Evolutionary conservation across 2,329 filamentous ascomycete genomes (phyloP).

Genomic region (Bipolaris cookei): DNA sequence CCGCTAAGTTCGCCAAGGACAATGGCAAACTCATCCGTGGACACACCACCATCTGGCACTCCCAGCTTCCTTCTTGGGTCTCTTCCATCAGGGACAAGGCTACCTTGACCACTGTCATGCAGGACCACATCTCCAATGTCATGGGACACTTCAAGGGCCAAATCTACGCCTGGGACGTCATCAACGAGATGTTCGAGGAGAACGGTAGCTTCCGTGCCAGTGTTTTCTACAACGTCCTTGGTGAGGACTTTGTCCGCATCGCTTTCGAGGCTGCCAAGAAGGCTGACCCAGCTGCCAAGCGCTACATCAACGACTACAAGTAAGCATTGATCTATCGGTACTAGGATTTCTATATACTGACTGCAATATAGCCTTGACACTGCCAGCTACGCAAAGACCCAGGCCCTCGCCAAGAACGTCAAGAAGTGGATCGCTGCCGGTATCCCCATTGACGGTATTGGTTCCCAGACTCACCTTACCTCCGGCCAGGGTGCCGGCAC

Average conservation of each 20-base stretch:
- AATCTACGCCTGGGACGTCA: conserved; percentile 68
- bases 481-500: conserved; percentile 57
- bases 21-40: conserved; percentile 68
- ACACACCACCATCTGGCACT: conserved; percentile 71
- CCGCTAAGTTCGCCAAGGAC: conserved; percentile 62
- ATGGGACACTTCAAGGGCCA: conserved; percentile 68
- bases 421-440: conserved; percentile 69
- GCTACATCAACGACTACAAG: conserved; percentile 77
- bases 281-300: conserved; percentile 70
- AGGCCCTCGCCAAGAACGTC: conserved; percentile 64
- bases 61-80: conserved; percentile 63
- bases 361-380: conserved; percentile 57
- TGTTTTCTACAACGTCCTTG: conserved; percentile 72
- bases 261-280: conserved; percentile 72
- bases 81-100: conserved; percentile 60
- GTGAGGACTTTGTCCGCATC: conserved; percentile 73
- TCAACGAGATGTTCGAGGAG: conserved; percentile 70
- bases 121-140: conserved; percentile 66
- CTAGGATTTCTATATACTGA: no score
- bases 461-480: conserved; percentile 56
- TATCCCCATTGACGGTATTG: conserved; percentile 69
- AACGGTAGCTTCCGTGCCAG: conserved; percentile 64
- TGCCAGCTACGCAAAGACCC: conserved; percentile 65
- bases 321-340: no score
- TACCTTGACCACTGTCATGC: conserved; percentile 63